A percentile compares a stretch with the other conserved stretches of the same genome.
Evolutionary conservation across 2,329 filamentous ascomycete genomes (phyloP).

Genomic region (Endoconidiophora polonica): DNA sequence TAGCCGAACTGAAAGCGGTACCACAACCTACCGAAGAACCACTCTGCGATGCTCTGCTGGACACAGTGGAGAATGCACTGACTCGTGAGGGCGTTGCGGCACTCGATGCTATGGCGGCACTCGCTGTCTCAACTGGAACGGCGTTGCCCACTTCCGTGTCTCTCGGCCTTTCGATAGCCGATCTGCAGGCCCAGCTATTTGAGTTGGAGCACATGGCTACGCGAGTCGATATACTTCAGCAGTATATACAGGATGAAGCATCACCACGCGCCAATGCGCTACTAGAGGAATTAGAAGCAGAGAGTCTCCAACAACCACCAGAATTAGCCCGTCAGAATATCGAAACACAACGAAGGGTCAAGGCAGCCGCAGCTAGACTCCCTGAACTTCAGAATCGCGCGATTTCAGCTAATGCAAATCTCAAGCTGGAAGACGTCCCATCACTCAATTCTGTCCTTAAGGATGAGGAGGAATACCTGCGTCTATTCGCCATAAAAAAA

Average conservation of each 20-base stretch:
- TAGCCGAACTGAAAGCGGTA: slow-evolving; percentile 30
- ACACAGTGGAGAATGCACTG: slow-evolving; percentile 37
- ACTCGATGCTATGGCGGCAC: slow-evolving; percentile 40
- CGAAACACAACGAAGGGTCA: slow-evolving; percentile 54
- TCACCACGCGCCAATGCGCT: slow-evolving; percentile 22
- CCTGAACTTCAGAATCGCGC: slow-evolving; percentile 37
- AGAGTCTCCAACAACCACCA: slow-evolving; percentile 34
- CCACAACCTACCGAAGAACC: background rate
- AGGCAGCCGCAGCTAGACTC: slow-evolving; percentile 47
- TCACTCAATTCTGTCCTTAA: slow-evolving; percentile 3
- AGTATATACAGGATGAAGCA: slow-evolving; percentile 36
- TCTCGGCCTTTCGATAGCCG: slow-evolving; percentile 35
- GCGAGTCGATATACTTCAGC: slow-evolving; percentile 38
- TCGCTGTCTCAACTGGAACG: slow-evolving; percentile 33
- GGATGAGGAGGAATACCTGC: slow-evolving; percentile 8
- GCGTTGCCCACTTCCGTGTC: slow-evolving; percentile 30
- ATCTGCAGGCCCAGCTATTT: slow-evolving; percentile 36
- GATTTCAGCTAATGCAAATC: background rate
- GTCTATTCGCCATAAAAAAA: slow-evolving; percentile 42
- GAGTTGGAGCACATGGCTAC: slow-evolving; percentile 38
- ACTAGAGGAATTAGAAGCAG: slow-evolving; percentile 26
- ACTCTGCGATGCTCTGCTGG: slow-evolving; percentile 27
- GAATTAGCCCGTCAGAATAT: slow-evolving; percentile 53
- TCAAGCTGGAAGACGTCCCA: background rate
- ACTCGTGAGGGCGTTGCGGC: slow-evolving; percentile 35